A percentile compares a stretch with the other conserved stretches of the same genome.
phyloP scores from a whole-genome alignment of 257 asterid genomes.

The Capsicum pubescens region DNA sequence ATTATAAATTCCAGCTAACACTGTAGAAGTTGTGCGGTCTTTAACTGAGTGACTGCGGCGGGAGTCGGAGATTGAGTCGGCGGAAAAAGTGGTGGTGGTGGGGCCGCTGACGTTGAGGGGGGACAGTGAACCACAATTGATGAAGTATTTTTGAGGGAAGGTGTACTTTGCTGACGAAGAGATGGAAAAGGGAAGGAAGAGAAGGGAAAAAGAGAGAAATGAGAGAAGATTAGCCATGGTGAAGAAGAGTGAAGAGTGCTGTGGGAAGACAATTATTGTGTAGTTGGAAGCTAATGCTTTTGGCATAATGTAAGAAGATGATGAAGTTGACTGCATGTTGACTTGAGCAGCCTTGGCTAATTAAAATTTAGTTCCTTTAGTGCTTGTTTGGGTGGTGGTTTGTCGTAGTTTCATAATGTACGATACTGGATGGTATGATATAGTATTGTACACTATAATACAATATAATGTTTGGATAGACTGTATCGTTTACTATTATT shows the following conservation, averaged over 20 bases:
- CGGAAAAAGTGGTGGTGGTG: slow-evolving; percentile 33
- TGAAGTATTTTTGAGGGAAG: slow-evolving; percentile 49
- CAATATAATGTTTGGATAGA: too few species aligned
- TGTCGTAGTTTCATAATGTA: too few species aligned
- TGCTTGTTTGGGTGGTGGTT: too few species aligned
- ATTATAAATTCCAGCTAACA: slow-evolving; percentile 32
- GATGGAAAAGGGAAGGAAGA: slow-evolving; percentile 24
- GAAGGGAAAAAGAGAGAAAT: slow-evolving; percentile 25
- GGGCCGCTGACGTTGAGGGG: neutral
- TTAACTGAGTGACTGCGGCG: slow-evolving; percentile 13
- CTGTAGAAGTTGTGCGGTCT: neutral
- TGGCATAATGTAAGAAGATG: slow-evolving; percentile 19
- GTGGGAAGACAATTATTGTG: neutral
- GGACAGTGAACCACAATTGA: slow-evolving; percentile 62
- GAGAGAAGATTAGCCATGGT: slow-evolving; percentile 1
- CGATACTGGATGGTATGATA: too few species aligned
- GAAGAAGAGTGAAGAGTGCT: neutral
- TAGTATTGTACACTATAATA: too few species aligned
- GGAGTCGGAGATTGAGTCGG: slow-evolving; percentile 35
- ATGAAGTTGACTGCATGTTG: slow-evolving; percentile 33
- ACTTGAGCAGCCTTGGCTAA: slow-evolving; percentile 21
- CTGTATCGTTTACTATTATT: too few species aligned
- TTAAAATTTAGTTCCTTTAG: too few species aligned
- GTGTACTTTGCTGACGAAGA: slow-evolving; percentile 25
- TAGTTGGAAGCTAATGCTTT: neutral